Percentiles rank a stretch among this genome's conserved stretches.
Evolutionary conservation across 1,284 basidiomycete genomes (phyloP).

Genomic region (Pseudozyma tsukubaensis): DNA sequence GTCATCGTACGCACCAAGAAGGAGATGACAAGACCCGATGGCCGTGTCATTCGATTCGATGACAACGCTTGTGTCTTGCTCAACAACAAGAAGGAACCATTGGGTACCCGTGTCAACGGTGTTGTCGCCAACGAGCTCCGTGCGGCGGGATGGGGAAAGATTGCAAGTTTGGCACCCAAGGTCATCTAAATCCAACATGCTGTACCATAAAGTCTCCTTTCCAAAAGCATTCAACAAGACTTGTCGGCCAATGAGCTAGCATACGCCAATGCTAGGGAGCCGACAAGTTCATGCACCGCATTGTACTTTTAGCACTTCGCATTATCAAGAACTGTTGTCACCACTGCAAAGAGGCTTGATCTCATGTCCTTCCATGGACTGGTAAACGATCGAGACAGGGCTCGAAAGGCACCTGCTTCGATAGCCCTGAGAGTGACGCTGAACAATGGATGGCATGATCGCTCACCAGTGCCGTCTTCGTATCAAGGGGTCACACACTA

Average conservation of each 20-base stretch:
- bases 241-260: neutral
- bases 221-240: constrained; percentile 19
- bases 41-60: constrained; percentile 88
- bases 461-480: too few species aligned
- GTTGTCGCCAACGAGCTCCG: constrained; percentile 91
- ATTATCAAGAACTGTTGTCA: constrained; percentile 13
- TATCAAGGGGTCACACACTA: too few species aligned
- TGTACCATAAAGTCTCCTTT: neutral
- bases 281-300: neutral
- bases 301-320: constrained; percentile 36
- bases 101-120: constrained; percentile 93
- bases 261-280: neutral
- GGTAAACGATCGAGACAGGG: neutral
- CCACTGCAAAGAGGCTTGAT: neutral
- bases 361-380: neutral
- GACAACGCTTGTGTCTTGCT: constrained; percentile 96
- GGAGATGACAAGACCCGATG: constrained; percentile 84
- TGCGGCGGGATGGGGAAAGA: constrained; percentile 93
- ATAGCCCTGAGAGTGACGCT: too few species aligned
- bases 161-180: constrained; percentile 90
- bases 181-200: constrained; percentile 71
- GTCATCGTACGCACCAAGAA: constrained; percentile 93
- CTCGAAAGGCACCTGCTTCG: too few species aligned
- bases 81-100: constrained; percentile 96
- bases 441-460: too few species aligned